Conservation (phyloP, 257 asterid genomes). For the Buddleja alternifolia region DNA sequence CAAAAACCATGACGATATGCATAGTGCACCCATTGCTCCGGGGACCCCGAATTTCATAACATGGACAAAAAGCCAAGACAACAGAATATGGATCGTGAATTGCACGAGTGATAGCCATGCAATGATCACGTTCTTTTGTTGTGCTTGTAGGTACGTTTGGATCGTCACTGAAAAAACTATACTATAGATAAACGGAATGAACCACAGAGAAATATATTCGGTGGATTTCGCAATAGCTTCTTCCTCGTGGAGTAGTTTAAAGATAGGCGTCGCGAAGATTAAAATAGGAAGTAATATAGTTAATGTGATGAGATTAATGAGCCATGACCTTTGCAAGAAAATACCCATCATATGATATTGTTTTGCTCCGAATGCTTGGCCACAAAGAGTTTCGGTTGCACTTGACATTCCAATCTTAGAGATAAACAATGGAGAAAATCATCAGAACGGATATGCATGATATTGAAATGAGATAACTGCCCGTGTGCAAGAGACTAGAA, state of each 20-base stretch:
- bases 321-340: constrained; percentile 75
- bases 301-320: constrained; percentile 51
- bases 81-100: constrained; percentile 46
- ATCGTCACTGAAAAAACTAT: constrained; percentile 56
- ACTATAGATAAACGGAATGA: constrained; percentile 55
- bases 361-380: constrained; percentile 77
- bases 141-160: constrained; percentile 75
- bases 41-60: constrained; percentile 43
- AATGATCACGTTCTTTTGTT: constrained; percentile 51
- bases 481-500: background rate
- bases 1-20: constrained; percentile 54
- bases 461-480: background rate
- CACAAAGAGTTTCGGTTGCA: constrained; percentile 67
- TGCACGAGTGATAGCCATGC: constrained; percentile 52
- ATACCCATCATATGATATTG: constrained; percentile 78
- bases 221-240: constrained; percentile 48
- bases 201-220: constrained; percentile 60
- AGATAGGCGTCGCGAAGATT: constrained; percentile 51
- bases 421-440: no score
- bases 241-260: constrained; percentile 52
- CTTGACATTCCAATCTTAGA: constrained; percentile 51
- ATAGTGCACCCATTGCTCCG: constrained; percentile 64
- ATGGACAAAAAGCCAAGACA: constrained; percentile 59
- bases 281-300: constrained; percentile 62
- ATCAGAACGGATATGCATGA: constrained; percentile 5